Percentiles rank a stretch among this genome's conserved stretches.
These are phyloP conservation scores for Dactylellina parvicollis DNA, from an alignment of 2,329 filamentous ascomycete species.

Conservation along the genomic window DNA sequence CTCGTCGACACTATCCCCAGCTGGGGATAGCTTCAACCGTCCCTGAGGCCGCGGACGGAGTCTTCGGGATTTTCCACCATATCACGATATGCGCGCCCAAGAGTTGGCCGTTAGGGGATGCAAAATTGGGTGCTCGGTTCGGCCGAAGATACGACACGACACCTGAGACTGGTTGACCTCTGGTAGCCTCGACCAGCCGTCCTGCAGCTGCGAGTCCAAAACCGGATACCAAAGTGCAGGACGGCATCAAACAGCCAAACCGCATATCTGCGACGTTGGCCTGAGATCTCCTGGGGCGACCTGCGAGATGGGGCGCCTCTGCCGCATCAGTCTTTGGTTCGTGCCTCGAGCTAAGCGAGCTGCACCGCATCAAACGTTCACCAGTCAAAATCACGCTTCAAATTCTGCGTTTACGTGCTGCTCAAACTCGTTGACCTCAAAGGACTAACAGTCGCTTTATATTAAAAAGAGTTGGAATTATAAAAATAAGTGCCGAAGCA, in stretches of 20 bases:
- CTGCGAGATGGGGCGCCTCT: too few relatives aligned
- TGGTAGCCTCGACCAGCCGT: background rate
- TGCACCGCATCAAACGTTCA: background rate
- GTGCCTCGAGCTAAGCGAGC: background rate
- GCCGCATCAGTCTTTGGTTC: too few relatives aligned
- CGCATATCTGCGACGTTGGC: too few relatives aligned
- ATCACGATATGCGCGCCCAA: too few relatives aligned
- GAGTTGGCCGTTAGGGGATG: background rate
- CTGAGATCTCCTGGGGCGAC: too few relatives aligned
- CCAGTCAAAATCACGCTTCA: background rate
- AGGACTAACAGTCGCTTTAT: background rate
- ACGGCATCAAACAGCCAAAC: too few relatives aligned
- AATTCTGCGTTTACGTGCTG: too few relatives aligned
- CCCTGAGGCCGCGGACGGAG: background rate
- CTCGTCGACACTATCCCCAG: conserved; percentile 14
- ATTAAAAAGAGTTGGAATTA: background rate
- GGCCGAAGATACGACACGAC: background rate
- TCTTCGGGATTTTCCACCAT: background rate
- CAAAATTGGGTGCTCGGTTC: background rate
- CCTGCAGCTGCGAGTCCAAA: background rate
- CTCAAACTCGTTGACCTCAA: background rate
- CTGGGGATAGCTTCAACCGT: background rate
- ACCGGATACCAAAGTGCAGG: background rate
- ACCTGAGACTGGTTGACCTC: background rate
- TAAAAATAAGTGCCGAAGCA: background rate